phyloP scores from a whole-genome alignment of 1,139 yeast genomes.

The Diutina mesorugosa region DNA sequence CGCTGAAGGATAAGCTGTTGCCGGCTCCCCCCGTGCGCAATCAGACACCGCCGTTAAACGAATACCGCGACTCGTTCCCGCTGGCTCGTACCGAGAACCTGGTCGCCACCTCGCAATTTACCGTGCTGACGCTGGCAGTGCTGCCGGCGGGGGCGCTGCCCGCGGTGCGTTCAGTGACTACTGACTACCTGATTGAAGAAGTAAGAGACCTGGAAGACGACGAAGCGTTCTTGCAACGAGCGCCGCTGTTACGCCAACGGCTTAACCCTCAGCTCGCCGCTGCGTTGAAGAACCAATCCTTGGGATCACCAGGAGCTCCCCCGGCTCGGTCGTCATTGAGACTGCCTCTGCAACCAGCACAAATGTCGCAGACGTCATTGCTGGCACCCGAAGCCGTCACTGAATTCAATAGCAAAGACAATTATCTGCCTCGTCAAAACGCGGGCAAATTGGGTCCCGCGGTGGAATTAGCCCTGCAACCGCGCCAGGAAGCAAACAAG shows the following conservation, averaged over 20 bases:
- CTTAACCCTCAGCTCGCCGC: neutral
- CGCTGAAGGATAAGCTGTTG: neutral
- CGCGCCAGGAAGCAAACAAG: neutral
- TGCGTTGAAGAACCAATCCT: neutral
- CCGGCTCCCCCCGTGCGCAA: neutral
- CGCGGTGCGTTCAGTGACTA: neutral
- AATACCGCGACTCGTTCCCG: neutral
- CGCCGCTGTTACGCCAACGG: slow-evolving; percentile 1
- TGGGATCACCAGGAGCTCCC: neutral
- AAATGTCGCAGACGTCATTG: neutral
- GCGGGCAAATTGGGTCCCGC: neutral
- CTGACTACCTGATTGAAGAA: neutral
- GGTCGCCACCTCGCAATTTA: neutral
- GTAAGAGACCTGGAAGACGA: neutral
- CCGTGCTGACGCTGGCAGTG: neutral
- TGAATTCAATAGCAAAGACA: neutral
- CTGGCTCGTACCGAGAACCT: neutral
- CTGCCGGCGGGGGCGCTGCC: slow-evolving; percentile 1
- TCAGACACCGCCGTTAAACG: neutral
- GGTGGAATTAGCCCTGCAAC: neutral
- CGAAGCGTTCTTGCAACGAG: neutral
- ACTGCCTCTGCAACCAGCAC: neutral
- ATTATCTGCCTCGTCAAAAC: neutral
- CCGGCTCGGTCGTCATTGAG: neutral
- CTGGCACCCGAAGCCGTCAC: neutral